Conservation (phyloP, 805 yeast species). For the Peterozyma xylosa region DNA sequence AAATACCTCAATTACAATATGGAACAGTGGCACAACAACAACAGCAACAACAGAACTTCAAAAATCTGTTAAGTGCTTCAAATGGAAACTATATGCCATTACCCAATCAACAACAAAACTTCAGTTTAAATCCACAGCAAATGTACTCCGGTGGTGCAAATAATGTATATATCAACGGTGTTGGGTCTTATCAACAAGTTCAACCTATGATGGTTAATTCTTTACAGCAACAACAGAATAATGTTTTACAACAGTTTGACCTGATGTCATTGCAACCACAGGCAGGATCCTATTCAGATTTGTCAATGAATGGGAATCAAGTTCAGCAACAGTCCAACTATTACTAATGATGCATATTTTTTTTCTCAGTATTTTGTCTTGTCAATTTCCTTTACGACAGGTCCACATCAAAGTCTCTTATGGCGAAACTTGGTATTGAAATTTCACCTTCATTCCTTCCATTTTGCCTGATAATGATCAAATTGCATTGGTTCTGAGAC, state of each 20-base stretch:
- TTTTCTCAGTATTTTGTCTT: no score
- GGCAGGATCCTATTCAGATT: constrained; percentile 33
- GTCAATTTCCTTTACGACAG: no score
- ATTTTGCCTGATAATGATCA: no score
- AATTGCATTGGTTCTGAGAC: no score
- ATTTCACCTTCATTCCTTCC: no score
- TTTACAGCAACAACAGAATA: background rate
- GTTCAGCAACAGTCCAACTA: no score
- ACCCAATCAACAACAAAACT: background rate
- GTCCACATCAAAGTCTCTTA: no score
- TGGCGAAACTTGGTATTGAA: no score
- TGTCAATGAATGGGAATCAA: background rate
- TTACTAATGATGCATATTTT: no score
- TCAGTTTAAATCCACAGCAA: background rate
- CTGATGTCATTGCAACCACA: constrained; percentile 37
- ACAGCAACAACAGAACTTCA: no score
- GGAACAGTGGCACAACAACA: no score
- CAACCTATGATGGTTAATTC: constrained; percentile 2
- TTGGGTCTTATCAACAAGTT: background rate
- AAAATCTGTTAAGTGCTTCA: background rate
- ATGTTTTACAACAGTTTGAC: constrained; percentile 37
- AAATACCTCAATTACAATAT: no score
- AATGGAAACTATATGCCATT: background rate
- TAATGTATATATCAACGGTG: background rate
- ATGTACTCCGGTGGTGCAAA: background rate